Percentiles rank a stretch among this genome's conserved stretches.
These are phyloP conservation scores for Noccaea bulbosa DNA, from an alignment of 345 rosid genomes.

Conservation along the genomic window DNA sequence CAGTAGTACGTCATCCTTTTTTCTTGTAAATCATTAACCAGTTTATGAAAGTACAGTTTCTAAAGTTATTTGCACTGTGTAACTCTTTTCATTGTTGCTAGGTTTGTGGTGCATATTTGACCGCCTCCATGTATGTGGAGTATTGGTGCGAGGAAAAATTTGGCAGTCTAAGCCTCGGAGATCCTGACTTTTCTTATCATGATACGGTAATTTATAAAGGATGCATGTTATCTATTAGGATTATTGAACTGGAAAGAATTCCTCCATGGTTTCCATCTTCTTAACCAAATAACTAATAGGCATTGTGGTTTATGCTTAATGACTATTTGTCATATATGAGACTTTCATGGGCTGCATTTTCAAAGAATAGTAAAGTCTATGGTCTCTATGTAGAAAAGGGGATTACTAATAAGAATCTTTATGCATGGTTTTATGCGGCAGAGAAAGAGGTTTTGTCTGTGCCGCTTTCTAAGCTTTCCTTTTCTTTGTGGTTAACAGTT, in stretches of 20 bases:
- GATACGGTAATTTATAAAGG: constrained; percentile 65
- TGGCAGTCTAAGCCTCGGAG: constrained; percentile 70
- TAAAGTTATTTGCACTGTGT: constrained; percentile 21
- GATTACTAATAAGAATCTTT: constrained; percentile 3
- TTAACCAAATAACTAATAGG: constrained; percentile 29
- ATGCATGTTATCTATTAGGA: constrained; percentile 23
- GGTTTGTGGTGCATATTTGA: constrained; percentile 86
- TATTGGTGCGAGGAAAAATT: constrained; percentile 96
- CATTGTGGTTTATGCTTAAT: constrained; percentile 18
- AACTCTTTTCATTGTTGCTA: constrained; percentile 39
- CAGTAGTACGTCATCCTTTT: constrained; percentile 64
- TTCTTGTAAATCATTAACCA: constrained; percentile 15
- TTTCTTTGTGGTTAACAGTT: constrained; percentile 54
- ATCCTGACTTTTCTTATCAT: constrained; percentile 82
- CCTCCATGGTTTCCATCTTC: constrained; percentile 18
- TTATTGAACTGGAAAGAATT: constrained; percentile 21
- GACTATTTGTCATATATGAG: constrained; percentile 18
- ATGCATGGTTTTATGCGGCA: constrained; percentile 7
- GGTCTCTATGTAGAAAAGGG: constrained; percentile 4
- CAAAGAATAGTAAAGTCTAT: background rate
- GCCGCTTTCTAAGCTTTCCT: constrained; percentile 6
- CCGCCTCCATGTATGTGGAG: constrained; percentile 89
- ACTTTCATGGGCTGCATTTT: constrained; percentile 22
- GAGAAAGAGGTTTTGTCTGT: constrained; percentile 10
- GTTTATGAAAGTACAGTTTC: constrained; percentile 19